Evolutionary conservation across 108 stramenopile genomes (phyloP).

Genomic region (Cyclotella baltica): DNA sequence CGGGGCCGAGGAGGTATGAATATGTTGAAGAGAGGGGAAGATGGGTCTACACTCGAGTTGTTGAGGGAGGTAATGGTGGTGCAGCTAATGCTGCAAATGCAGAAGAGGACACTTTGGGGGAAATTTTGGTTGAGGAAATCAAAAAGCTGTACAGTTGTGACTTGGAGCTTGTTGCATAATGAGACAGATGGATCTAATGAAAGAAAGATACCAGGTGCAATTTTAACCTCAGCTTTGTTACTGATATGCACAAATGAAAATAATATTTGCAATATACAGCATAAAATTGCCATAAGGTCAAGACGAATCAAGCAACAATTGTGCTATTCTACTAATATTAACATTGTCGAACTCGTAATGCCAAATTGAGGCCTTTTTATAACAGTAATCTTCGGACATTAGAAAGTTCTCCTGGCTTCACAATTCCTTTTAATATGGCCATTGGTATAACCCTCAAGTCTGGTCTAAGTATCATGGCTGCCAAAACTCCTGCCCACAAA

Average conservation of each 20-base stretch:
- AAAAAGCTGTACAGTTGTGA: constrained; percentile 59
- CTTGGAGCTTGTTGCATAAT: constrained; percentile 54
- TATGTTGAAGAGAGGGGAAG: constrained; percentile 64
- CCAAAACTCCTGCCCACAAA: constrained; percentile 53
- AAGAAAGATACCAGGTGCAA: too few relatives aligned
- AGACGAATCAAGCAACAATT: too few relatives aligned
- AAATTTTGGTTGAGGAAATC: constrained; percentile 65
- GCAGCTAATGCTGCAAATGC: background rate
- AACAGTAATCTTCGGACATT: constrained; percentile 28
- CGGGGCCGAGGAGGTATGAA: constrained; percentile 93
- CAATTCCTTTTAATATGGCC: constrained; percentile 40
- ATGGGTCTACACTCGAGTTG: constrained; percentile 78
- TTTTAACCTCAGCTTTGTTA: too few relatives aligned
- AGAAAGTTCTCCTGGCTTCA: constrained; percentile 46
- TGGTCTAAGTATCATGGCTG: constrained; percentile 27
- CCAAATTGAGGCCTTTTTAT: background rate
- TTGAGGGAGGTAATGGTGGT: constrained; percentile 35
- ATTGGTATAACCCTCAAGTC: constrained; percentile 50
- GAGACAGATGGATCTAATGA: too few relatives aligned
- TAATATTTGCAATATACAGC: too few relatives aligned
- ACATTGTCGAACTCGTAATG: too few relatives aligned
- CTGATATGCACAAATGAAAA: too few relatives aligned
- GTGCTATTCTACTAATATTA: too few relatives aligned
- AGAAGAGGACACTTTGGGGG: constrained; percentile 53
- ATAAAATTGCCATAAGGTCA: too few relatives aligned